Evolutionary conservation across 352 stramenopile genomes (phyloP).

Genomic region (Globisporangium canariense): DNA sequence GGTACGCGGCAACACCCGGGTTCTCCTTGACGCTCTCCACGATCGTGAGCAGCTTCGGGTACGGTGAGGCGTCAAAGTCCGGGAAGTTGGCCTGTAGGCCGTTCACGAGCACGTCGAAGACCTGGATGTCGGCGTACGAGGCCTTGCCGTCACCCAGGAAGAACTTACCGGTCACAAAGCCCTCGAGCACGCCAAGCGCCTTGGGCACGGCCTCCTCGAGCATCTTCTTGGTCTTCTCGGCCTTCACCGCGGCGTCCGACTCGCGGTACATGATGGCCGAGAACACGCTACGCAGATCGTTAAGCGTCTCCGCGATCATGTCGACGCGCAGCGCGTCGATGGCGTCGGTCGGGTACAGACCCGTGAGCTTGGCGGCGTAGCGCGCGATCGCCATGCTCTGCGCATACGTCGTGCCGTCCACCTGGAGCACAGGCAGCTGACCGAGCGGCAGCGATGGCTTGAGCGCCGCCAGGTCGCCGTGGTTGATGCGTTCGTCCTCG

Average conservation of each 20-base stretch:
- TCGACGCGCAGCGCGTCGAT: constrained; percentile 15
- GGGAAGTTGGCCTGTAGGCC: constrained; percentile 21
- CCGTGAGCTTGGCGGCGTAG: constrained; percentile 27
- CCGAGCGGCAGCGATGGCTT: constrained; percentile 28
- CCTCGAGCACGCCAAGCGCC: constrained; percentile 28
- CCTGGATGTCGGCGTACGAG: constrained; percentile 35
- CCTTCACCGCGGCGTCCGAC: constrained; percentile 30
- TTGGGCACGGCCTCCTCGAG: constrained; percentile 27
- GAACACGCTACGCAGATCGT: constrained; percentile 1
- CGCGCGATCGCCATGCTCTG: constrained; percentile 29
- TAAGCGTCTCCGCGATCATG: constrained; percentile 17
- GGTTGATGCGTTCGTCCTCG: constrained; percentile 21
- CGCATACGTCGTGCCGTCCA: constrained; percentile 20
- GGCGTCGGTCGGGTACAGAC: constrained; percentile 19
- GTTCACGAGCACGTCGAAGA: constrained; percentile 45
- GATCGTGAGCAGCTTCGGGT: constrained; percentile 34
- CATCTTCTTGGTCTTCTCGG: constrained; percentile 34
- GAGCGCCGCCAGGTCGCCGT: constrained; percentile 9
- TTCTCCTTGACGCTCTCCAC: constrained; percentile 31
- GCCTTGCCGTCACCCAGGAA: constrained; percentile 34
- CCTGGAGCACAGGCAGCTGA: constrained; percentile 25
- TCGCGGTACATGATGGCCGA: not conserved
- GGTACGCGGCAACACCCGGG: constrained; percentile 30
- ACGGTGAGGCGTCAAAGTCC: constrained; percentile 19
- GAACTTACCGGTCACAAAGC: constrained; percentile 30